Percentiles rank a stretch among this genome's conserved stretches.
These are phyloP conservation scores for Echria macrotheca DNA, from an alignment of 495 filamentous ascomycete genomes.

Conservation along the genomic window DNA sequence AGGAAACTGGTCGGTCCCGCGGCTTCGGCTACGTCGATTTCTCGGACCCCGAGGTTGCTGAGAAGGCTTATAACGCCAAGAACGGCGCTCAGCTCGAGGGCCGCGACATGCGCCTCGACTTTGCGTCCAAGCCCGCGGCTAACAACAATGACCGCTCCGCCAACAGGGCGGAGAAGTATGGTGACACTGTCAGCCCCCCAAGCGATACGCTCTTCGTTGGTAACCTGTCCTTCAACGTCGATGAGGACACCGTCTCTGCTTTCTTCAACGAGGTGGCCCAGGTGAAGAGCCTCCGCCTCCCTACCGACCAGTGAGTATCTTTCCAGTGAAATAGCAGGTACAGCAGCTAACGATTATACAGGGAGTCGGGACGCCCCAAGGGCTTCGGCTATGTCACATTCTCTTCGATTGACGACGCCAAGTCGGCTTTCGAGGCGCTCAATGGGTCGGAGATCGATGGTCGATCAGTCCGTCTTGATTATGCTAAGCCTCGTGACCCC, in stretches of 20 bases:
- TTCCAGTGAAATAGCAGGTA: neutral
- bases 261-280: conserved; percentile 67
- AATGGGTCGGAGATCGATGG: conserved; percentile 69
- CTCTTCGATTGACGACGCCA: conserved; percentile 77
- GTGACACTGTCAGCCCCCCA: conserved; percentile 68
- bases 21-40: conserved; percentile 98
- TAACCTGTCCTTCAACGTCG: conserved; percentile 81
- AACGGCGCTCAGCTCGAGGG: conserved; percentile 76
- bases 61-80: conserved; percentile 75
- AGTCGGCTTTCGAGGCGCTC: conserved; percentile 65
- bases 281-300: conserved; percentile 77
- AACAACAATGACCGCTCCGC: conserved; percentile 53
- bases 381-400: conserved; percentile 94
- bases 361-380: conserved; percentile 80
- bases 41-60: conserved; percentile 58
- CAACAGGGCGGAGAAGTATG: conserved; percentile 67
- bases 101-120: conserved; percentile 84
- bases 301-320: conserved; percentile 66
- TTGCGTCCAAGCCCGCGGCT: conserved; percentile 63
- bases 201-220: conserved; percentile 90
- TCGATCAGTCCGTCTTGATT: conserved; percentile 84
- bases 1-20: conserved; percentile 75
- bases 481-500: conserved; percentile 66
- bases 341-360: conserved; percentile 36
- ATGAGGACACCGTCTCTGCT: conserved; percentile 67